Evolutionary conservation across 2,329 filamentous ascomycete species (phyloP).

Genomic region (Sclerotinia spermophila): DNA sequence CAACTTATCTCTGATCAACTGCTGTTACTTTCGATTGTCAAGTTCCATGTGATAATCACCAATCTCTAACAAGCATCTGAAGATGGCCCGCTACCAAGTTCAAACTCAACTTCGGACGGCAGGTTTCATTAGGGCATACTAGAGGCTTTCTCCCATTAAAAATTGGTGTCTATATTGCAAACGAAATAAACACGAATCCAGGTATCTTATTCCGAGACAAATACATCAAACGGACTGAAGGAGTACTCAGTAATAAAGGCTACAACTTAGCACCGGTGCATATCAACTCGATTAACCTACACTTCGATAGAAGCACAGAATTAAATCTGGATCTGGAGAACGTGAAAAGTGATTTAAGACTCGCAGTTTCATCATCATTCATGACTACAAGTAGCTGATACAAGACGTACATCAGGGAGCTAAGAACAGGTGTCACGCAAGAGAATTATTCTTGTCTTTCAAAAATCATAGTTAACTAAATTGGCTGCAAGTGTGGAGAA

Average conservation of each 20-base stretch:
- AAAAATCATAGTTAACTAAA: not conserved
- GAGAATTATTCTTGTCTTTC: not conserved
- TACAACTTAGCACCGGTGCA: not conserved
- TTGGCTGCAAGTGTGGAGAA: not conserved
- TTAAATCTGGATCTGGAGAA: not conserved
- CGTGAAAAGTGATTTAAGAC: not conserved
- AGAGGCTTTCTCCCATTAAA: not conserved
- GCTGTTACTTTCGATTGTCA: not conserved
- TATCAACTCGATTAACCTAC: not conserved
- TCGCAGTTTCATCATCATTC: not conserved
- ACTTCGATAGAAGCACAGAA: not conserved
- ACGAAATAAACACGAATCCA: not conserved
- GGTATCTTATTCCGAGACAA: not conserved
- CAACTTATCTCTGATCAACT: not conserved
- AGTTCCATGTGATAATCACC: not conserved
- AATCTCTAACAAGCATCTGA: not conserved
- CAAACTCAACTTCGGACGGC: not conserved
- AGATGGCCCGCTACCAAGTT: not conserved
- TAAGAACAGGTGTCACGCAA: not conserved
- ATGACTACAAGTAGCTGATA: not conserved
- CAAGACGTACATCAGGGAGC: not conserved
- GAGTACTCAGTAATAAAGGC: not conserved
- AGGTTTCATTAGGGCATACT: not conserved
- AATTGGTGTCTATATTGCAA: not conserved
- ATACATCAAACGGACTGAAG: not conserved